Evolutionary conservation across 306 rosid genomes (phyloP), one percentile per base, ranked within the genome.

Genomic region (Myrica gale): DNA sequence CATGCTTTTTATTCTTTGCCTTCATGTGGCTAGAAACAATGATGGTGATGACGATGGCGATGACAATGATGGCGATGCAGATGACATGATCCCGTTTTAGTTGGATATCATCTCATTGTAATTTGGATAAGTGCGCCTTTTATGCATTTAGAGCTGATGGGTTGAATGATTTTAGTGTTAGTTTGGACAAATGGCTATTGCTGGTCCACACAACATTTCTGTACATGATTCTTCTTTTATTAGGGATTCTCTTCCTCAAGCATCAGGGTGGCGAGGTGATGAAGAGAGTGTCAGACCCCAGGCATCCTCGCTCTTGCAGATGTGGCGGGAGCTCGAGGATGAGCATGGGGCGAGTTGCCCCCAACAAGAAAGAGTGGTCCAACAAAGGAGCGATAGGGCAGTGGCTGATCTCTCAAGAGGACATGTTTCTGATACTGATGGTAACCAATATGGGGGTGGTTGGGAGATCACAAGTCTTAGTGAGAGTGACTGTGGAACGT

Each of bases 271-370:
- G 81, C 76, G 77, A 42, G 87, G 82, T 3, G 86, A 92, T 73
- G 97, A 84, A 78, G 92, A 86, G 69, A 90, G 89, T 67, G 87
- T 82, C 71, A 78, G 82, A 75, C 73, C 87, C 76, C 90, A 86
- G 57, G 82, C 97, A 12, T 85, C 97, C 79, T 83, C 93, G 0
- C 79, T 95, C 74, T 81, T 89, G 69, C 93, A 80, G 60, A 84
- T 86, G 90, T 87, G 99, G 99, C 84, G 96, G 77, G 93, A 85
- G 87, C 82, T 89, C 69, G 99, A 95, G 83, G 99, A 90, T 76
- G 97, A 88, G 78, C 91, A 89, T 50, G 87, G 63, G 81, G 84
- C 74, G 87, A 87, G 91, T 81, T 89, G 79, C 71, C 82, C 84
- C 67, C 88, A 79, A 26, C 96, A 90, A 82, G 97, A 88, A 69